These are phyloP conservation scores for Colletotrichum sp. DNA, from an alignment of 2,329 filamentous ascomycete species.

Conservation along the genomic window DNA sequence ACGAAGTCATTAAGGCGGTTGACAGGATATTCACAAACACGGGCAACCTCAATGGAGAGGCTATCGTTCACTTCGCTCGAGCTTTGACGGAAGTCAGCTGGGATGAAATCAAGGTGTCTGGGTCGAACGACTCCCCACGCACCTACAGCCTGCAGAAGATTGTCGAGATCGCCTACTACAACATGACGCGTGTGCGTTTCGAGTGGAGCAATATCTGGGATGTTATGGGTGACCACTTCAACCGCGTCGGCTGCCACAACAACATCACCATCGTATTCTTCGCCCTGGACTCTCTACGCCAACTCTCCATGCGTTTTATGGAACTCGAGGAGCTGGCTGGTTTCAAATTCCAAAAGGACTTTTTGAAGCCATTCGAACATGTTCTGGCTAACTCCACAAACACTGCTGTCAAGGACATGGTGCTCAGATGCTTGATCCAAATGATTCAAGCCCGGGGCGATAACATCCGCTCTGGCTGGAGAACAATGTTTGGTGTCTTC, in stretches of 20 bases:
- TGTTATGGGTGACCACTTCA: slow-evolving; percentile 97
- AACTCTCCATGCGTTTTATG: slow-evolving; percentile 98
- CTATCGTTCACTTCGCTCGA: slow-evolving; percentile 93
- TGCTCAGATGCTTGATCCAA: slow-evolving; percentile 92
- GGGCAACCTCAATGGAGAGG: slow-evolving; percentile 88
- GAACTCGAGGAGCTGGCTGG: slow-evolving; percentile 96
- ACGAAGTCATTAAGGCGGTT: slow-evolving; percentile 90
- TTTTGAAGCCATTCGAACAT: slow-evolving; percentile 97
- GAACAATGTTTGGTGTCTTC: slow-evolving; percentile 99
- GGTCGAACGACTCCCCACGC: slow-evolving; percentile 91
- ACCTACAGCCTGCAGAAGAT: slow-evolving; percentile 98
- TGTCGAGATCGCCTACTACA: slow-evolving; percentile 99
- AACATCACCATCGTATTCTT: slow-evolving; percentile 99
- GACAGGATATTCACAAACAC: slow-evolving; percentile 98
- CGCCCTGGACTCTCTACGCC: slow-evolving; percentile 90
- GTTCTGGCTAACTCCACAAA: slow-evolving; percentile 93
- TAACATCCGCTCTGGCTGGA: slow-evolving; percentile 97
- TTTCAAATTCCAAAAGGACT: slow-evolving; percentile 99
- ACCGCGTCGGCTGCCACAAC: slow-evolving; percentile 93
- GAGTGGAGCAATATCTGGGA: slow-evolving; percentile 99
- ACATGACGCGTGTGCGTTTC: slow-evolving; percentile 97
- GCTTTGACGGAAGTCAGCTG: slow-evolving; percentile 95
- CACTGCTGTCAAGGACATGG: slow-evolving; percentile 96
- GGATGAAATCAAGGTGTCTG: slow-evolving; percentile 98
- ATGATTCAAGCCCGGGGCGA: slow-evolving; percentile 98